A percentile compares a stretch with the other conserved stretches of the same genome.
These are phyloP conservation scores for Bocquillonia castaneifolia DNA, from an alignment of 441 rosid genomes.

Conservation along the genomic window DNA sequence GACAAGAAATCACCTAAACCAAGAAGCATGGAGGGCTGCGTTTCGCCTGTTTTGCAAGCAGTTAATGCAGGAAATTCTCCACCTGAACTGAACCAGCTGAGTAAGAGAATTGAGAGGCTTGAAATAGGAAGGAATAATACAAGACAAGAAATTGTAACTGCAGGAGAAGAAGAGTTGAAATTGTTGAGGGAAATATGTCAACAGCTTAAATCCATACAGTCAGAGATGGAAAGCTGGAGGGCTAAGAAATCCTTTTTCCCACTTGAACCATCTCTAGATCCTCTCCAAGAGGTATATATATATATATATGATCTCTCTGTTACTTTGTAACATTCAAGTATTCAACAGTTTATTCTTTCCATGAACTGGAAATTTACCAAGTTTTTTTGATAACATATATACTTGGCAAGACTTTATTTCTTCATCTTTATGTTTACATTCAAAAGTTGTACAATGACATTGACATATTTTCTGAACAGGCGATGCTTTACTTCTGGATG, in stretches of 20 bases:
- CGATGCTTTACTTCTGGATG: slow-evolving; percentile 76
- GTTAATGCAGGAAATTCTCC: slow-evolving; percentile 23
- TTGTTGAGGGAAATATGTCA: slow-evolving; percentile 59
- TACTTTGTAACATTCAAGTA: neutral
- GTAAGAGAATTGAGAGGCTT: slow-evolving; percentile 50
- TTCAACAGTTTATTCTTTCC: neutral
- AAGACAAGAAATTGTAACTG: slow-evolving; percentile 33
- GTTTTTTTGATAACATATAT: too few relatives aligned
- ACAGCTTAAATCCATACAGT: slow-evolving; percentile 57
- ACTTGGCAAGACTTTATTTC: neutral
- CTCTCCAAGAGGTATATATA: slow-evolving; percentile 51
- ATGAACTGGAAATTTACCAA: neutral
- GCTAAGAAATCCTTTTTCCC: slow-evolving; percentile 33
- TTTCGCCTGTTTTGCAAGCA: slow-evolving; percentile 16
- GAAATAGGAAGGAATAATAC: slow-evolving; percentile 37
- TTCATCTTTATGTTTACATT: slow-evolving; percentile 5
- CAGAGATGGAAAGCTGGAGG: slow-evolving; percentile 48
- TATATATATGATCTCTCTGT: slow-evolving; percentile 14
- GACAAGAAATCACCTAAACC: slow-evolving; percentile 35
- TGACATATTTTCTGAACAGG: slow-evolving; percentile 38
- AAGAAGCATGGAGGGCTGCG: slow-evolving; percentile 30
- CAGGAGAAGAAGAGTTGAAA: slow-evolving; percentile 43
- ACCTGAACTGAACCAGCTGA: slow-evolving; percentile 38
- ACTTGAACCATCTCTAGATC: slow-evolving; percentile 31
- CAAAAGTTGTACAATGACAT: slow-evolving; percentile 1